Conservation (phyloP, 805 yeast genomes). For the Kuraishia hungarica region DNA sequence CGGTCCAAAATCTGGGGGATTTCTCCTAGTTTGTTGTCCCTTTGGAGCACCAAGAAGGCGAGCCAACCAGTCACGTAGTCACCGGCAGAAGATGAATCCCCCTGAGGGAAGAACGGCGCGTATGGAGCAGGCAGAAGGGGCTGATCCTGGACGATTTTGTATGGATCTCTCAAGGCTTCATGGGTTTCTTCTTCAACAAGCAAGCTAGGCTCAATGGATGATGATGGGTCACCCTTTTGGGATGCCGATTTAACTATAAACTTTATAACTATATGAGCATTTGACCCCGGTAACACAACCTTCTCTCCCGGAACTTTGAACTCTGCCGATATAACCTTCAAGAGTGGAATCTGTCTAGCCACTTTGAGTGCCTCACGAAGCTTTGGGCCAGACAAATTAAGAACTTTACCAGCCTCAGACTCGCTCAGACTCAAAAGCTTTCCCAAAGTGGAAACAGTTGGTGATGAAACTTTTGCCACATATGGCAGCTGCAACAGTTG, state of each 20-base stretch:
- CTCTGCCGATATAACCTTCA: constrained; percentile 60
- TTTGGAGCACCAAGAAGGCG: constrained; percentile 61
- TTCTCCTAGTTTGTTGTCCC: constrained; percentile 75
- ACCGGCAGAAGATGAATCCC: constrained; percentile 15
- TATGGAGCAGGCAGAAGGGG: constrained; percentile 60
- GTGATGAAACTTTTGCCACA: constrained; percentile 39
- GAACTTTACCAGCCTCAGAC: constrained; percentile 42
- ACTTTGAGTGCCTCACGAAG: constrained; percentile 41
- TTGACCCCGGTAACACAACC: constrained; percentile 61
- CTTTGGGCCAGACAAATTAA: constrained; percentile 38
- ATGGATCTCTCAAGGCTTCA: constrained; percentile 67
- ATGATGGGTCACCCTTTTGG: constrained; percentile 39
- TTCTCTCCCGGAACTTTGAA: constrained; percentile 86
- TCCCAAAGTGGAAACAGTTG: constrained; percentile 53
- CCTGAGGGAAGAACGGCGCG: constrained; percentile 71
- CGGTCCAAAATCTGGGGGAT: constrained; percentile 45
- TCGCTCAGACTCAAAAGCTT: constrained; percentile 56
- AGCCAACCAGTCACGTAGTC: no score
- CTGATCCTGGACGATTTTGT: constrained; percentile 51
- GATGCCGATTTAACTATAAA: constrained; percentile 67
- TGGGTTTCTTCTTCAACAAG: constrained; percentile 51
- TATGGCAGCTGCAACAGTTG: constrained; percentile 79
- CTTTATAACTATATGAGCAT: constrained; percentile 68
- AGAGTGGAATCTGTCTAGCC: constrained; percentile 59
- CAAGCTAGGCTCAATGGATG: constrained; percentile 21